Evolutionary conservation across 2,329 filamentous ascomycete genomes (phyloP).

Genomic region (Lachnellula hyalina): DNA sequence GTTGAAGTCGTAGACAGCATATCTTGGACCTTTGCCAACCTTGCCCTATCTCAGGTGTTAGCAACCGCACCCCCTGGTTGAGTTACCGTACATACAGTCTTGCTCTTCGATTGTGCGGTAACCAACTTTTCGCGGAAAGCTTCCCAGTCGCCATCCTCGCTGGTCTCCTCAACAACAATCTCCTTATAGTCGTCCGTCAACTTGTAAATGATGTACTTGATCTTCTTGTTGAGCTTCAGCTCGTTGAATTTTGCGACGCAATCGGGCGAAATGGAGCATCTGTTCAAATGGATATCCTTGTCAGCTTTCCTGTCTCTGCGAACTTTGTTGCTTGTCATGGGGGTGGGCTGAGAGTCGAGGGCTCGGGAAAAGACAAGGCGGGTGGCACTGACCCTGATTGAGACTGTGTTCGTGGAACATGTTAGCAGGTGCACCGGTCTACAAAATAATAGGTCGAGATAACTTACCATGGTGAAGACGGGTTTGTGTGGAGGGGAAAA

Average conservation of each 20-base stretch:
- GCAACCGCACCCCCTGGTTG: neutral
- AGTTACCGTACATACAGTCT: conserved; percentile 45
- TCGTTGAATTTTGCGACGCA: conserved; percentile 71
- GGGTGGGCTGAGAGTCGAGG: neutral
- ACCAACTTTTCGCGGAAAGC: conserved; percentile 72
- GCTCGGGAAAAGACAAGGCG: conserved; percentile 16
- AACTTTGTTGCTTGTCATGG: neutral
- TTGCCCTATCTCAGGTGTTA: conserved; percentile 41
- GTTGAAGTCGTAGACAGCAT: conserved; percentile 81
- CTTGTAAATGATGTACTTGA: conserved; percentile 87
- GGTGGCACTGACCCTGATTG: conserved; percentile 58
- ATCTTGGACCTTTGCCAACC: conserved; percentile 66
- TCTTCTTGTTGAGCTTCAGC: conserved; percentile 74
- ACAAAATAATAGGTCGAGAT: neutral
- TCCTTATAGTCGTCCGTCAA: conserved; percentile 77
- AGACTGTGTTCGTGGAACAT: conserved; percentile 42
- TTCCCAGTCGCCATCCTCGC: conserved; percentile 62
- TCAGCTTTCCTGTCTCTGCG: neutral
- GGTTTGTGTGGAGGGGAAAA: conserved; percentile 15
- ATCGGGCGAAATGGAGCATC: conserved; percentile 66
- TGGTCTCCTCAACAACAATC: conserved; percentile 74
- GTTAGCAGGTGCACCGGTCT: conserved; percentile 14
- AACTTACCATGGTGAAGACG: conserved; percentile 17
- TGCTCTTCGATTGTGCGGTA: conserved; percentile 66
- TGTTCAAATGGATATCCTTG: conserved; percentile 33